Evolutionary conservation across 108 stramenopile genomes (phyloP), one percentile per base, ranked within the genome.

Genomic region (Nitzschia sp.): DNA sequence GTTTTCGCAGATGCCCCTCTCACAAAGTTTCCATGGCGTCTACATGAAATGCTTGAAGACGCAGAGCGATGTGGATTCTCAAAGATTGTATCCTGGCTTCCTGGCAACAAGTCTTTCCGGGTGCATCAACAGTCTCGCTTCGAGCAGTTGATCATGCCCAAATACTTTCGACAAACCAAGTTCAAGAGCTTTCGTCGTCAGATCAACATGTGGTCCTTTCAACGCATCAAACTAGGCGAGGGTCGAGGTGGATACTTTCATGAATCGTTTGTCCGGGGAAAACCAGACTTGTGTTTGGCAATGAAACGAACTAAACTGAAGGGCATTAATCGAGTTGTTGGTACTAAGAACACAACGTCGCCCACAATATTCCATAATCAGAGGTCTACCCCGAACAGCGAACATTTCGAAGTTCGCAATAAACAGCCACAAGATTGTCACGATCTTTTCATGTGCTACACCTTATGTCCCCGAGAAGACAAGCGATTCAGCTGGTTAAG

Each of bases 121-220:
- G 70, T 84, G 14, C 77, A 73, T 38, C 69, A 76, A 19, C 66
- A 63, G 15, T 54, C 69, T 22, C 68, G 48, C 8, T 82, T 85
- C 38, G 76, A 65, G 6, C 44, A 64, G 8, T 24, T 76, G 14
- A 53, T 89, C 55, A 77, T 94, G 83, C 89, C 87, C 10, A 41
- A 56, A 14, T 91, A 86, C 79, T 95, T 93, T 59, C 72, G 78
- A 25, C 90, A 90, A 58, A 90, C 90, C 42, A 87, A 90, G 75
- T 80, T 82, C 63, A 80, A 86, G 22, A 84, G 84, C 63, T 92
- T 95, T 63, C 86, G 86, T 59, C 57, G 93, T 22, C 90, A 94
- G 70, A 72, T 94, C 15, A 92, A 94, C 69, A 65, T 92, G 19
- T 91, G 86, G 70, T 85, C 80, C 17, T 91, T 88, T 55, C 22